These are phyloP conservation scores for Breynia disticha DNA, from an alignment of 441 rosid genomes.

Conservation along the genomic window DNA sequence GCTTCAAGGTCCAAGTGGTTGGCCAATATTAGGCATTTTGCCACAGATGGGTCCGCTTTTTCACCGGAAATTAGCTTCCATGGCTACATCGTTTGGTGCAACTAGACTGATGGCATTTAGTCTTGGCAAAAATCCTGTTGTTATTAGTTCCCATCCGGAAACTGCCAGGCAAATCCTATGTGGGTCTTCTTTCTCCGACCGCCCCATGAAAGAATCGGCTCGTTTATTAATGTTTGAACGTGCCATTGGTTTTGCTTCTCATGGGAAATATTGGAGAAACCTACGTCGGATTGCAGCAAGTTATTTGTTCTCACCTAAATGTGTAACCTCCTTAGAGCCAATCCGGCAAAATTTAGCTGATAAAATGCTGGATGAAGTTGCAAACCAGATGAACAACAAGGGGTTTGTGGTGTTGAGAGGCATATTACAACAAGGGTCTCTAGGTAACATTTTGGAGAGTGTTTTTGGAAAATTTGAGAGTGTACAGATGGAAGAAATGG, in stretches of 20 bases:
- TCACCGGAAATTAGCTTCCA: conserved; percentile 47
- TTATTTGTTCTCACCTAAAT: conserved; percentile 51
- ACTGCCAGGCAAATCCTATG: conserved; percentile 55
- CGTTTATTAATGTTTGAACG: conserved; percentile 52
- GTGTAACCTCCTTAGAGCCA: conserved; percentile 28
- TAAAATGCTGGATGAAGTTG: conserved; percentile 26
- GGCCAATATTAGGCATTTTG: conserved; percentile 41
- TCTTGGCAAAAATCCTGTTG: conserved; percentile 35
- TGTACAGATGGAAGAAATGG: conserved; percentile 19
- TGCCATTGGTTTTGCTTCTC: conserved; percentile 66
- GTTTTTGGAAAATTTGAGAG: conserved; percentile 31
- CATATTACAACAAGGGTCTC: conserved; percentile 35
- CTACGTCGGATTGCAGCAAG: conserved; percentile 40
- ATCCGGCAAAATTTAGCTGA: conserved; percentile 27
- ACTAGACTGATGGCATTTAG: conserved; percentile 48
- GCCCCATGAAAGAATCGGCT: conserved; percentile 56
- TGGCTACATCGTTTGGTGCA: conserved; percentile 36
- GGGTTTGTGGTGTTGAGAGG: conserved; percentile 31
- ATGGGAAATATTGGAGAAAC: conserved; percentile 50
- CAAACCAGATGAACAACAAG: conserved; percentile 18
- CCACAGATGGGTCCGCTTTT: conserved; percentile 52
- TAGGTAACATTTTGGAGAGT: conserved; percentile 40
- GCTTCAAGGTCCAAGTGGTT: conserved; percentile 42
- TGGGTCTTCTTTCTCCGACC: conserved; percentile 42
- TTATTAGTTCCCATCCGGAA: conserved; percentile 51